phyloP scores from a whole-genome alignment of 257 asterid genomes.

The Paulownia fortunei region DNA sequence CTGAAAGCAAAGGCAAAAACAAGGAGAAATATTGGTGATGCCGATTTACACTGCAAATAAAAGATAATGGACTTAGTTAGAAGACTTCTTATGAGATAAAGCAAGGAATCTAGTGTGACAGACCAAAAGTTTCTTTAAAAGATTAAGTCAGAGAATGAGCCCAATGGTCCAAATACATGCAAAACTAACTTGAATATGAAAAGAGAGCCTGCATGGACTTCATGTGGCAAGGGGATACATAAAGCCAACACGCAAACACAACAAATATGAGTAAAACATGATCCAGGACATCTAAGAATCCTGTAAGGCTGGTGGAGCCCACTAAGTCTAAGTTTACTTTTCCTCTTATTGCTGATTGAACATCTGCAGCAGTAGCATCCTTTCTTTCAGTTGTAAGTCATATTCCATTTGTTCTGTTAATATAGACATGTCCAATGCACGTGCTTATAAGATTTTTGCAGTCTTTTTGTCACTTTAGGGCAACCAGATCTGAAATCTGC shows the following conservation, averaged over 20 bases:
- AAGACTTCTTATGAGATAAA: constrained; percentile 22
- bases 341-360: not conserved
- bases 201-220: not conserved
- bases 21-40: constrained; percentile 93
- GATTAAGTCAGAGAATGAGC: not conserved
- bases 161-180: not conserved
- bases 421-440: not conserved
- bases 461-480: not conserved
- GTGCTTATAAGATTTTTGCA: no score
- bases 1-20: constrained; percentile 95
- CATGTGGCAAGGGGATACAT: not conserved
- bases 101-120: not conserved
- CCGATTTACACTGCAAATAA: constrained; percentile 89
- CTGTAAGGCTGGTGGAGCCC: not conserved
- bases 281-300: not conserved
- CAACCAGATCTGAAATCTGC: not conserved
- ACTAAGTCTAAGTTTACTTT: not conserved
- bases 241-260: not conserved
- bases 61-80: constrained; percentile 18
- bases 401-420: not conserved
- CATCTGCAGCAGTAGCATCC: not conserved
- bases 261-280: not conserved
- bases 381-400: no score
- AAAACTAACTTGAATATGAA: not conserved
- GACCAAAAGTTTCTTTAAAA: constrained; percentile 8